Evolutionary conservation across 225 moss, liverwort and hornwort species (phyloP).

Genomic region (Climacium dendroides): DNA sequence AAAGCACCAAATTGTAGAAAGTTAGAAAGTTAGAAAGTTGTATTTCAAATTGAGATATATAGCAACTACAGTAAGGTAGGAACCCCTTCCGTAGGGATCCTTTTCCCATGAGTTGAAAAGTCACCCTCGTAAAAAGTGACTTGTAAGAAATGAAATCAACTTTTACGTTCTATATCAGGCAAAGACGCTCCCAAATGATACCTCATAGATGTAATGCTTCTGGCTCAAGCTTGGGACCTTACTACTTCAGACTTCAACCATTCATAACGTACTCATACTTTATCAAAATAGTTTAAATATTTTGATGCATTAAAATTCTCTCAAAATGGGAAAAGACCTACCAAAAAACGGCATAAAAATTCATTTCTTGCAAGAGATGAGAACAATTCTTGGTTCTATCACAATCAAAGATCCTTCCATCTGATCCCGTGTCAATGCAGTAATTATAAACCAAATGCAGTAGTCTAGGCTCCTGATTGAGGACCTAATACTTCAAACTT

Average conservation of each 20-base stretch:
- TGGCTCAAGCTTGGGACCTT: background rate
- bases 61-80: background rate
- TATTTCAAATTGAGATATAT: background rate
- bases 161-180: background rate
- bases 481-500: background rate
- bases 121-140: background rate
- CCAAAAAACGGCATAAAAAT: background rate
- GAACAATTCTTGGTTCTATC: background rate
- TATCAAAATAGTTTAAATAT: background rate
- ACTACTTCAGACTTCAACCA: background rate
- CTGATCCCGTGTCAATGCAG: background rate
- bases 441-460: background rate
- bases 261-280: background rate
- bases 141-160: background rate
- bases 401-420: background rate
- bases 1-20: background rate
- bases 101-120: background rate
- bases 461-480: background rate
- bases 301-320: background rate
- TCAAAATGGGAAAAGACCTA: background rate
- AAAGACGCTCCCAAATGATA: background rate
- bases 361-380: background rate
- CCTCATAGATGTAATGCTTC: background rate
- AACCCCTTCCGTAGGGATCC: background rate
- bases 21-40: background rate